phyloP scores from a whole-genome alignment of 768 basidiomycete species.

The Boletus insuetus region DNA sequence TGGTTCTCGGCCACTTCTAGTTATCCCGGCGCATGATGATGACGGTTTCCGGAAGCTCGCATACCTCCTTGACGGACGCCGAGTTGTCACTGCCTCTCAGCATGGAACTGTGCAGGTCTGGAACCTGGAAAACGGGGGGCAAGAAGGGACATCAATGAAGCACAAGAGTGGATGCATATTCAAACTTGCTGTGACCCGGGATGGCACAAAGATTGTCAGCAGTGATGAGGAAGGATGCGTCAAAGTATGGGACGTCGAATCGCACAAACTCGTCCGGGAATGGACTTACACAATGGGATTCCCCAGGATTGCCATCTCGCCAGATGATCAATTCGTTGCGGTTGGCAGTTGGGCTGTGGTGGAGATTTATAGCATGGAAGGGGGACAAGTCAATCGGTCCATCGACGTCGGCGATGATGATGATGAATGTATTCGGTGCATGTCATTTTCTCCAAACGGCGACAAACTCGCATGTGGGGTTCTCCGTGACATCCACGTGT shows the following conservation, averaged over 20 bases:
- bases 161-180: rapidly evolving
- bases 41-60: background rate
- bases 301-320: background rate
- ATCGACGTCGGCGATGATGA: background rate
- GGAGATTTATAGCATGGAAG: background rate
- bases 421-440: background rate
- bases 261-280: background rate
- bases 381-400: background rate
- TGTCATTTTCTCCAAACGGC: background rate
- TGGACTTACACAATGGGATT: background rate
- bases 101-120: background rate
- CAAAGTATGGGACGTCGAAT: conserved; percentile 2
- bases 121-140: background rate
- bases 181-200: background rate
- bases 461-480: background rate
- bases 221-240: background rate
- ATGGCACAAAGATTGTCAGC: conserved; percentile 2
- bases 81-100: background rate
- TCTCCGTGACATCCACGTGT: too few relatives aligned
- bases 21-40: too few relatives aligned
- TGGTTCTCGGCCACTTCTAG: too few relatives aligned
- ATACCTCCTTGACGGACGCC: conserved; percentile 7
- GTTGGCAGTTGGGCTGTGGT: background rate
- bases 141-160: background rate
- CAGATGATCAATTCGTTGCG: background rate